A percentile compares a stretch with the other conserved stretches of the same genome.
Conservation (phyloP, 192 early-diverging fungal genomes). For the Coemansia sp. region DNA sequence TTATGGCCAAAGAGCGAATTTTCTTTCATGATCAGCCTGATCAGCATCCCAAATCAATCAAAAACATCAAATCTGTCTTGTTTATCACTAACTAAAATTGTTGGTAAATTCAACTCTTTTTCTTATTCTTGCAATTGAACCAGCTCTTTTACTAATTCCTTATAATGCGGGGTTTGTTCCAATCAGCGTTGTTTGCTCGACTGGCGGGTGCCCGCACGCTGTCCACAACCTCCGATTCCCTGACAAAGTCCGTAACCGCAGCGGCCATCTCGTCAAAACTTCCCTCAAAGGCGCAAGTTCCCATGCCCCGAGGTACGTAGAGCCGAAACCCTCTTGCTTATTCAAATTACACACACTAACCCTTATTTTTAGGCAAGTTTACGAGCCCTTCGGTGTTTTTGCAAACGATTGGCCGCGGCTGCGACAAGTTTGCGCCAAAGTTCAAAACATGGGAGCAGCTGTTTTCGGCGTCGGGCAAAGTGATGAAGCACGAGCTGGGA, state of each 20-base stretch:
- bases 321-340: neutral
- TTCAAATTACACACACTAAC: neutral
- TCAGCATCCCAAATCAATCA: no score
- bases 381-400: conserved; percentile 33
- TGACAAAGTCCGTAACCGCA: neutral
- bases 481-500: conserved; percentile 61
- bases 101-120: no score
- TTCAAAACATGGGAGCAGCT: conserved; percentile 62
- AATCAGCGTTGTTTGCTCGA: conserved; percentile 23
- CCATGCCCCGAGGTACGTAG: conserved; percentile 29
- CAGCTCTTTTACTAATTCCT: no score
- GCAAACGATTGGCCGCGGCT: conserved; percentile 53
- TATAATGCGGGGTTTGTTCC: conserved; percentile 7
- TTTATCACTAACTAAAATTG: no score
- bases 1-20: no score
- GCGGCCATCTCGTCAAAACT: conserved; percentile 5
- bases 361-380: conserved; percentile 10
- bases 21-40: no score
- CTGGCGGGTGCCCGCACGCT: conserved; percentile 16
- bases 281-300: conserved; percentile 11
- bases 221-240: conserved; percentile 18
- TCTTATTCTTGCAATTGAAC: no score
- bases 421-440: conserved; percentile 54
- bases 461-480: conserved; percentile 52
- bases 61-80: no score